phyloP scores from a whole-genome alignment of 257 asterid species.

The Plantago elongata region DNA sequence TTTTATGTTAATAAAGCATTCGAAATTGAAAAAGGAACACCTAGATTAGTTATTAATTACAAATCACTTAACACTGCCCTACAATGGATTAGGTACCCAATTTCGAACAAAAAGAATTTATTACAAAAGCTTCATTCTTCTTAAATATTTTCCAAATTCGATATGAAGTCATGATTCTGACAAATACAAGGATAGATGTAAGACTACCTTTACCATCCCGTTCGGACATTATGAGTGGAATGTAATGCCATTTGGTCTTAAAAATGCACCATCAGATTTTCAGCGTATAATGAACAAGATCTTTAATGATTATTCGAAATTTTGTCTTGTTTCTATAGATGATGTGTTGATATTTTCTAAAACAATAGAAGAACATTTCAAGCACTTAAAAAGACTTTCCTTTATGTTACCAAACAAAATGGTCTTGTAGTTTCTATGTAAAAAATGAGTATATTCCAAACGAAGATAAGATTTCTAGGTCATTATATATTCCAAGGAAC shows the following conservation, averaged over 20 bases:
- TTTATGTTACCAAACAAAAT: not conserved
- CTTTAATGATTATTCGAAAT: not conserved
- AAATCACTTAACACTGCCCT: not conserved
- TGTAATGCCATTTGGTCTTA: not conserved
- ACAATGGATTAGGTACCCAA: not conserved
- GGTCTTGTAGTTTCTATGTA: not conserved
- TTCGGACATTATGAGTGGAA: conserved; percentile 1
- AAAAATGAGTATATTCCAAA: not conserved
- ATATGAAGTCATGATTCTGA: conserved; percentile 5
- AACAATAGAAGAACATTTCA: not conserved
- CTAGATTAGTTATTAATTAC: not conserved
- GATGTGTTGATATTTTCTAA: conserved; percentile 1
- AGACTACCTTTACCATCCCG: not conserved
- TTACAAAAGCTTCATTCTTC: not conserved
- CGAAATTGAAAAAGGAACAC: not conserved
- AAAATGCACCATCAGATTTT: conserved; percentile 7
- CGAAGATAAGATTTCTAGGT: not conserved
- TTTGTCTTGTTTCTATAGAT: conserved; percentile 4
- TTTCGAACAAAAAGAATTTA: not conserved
- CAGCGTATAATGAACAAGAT: conserved; percentile 6
- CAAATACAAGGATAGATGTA: not conserved
- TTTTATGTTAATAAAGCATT: not conserved
- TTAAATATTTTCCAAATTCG: not conserved
- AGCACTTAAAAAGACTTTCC: not conserved
- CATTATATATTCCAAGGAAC: not conserved